Evolutionary conservation across 345 rosid genomes (phyloP).

Genomic region (Linum usitatissimum): DNA sequence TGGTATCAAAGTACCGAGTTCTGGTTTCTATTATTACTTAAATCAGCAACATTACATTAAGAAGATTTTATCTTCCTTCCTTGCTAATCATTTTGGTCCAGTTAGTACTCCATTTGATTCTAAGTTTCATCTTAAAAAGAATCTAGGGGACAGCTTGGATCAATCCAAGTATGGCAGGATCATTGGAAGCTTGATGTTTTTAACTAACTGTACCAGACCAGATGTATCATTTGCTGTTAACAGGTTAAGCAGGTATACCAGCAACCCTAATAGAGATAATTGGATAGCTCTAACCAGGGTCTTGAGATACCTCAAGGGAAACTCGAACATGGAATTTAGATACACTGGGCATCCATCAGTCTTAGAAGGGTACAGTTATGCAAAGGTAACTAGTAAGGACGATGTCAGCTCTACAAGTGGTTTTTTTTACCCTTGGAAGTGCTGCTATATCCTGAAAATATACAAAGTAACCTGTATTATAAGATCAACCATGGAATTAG

Average conservation of each 20-base stretch:
- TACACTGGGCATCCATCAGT: neutral
- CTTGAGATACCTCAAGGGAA: neutral
- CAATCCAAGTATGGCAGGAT: too few species aligned
- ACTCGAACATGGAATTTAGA: too few species aligned
- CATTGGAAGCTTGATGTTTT: too few species aligned
- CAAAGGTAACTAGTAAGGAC: constrained; percentile 6
- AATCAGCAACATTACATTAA: neutral
- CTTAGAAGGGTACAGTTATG: constrained; percentile 2
- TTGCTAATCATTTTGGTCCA: neutral
- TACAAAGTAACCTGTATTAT: neutral
- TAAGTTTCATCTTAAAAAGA: too few species aligned
- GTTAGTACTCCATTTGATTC: neutral
- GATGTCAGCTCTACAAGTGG: neutral
- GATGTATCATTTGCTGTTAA: neutral
- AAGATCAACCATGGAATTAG: neutral
- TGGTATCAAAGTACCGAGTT: too few species aligned
- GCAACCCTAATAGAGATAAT: neutral
- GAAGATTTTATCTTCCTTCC: neutral
- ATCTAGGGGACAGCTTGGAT: too few species aligned
- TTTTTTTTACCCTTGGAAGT: neutral
- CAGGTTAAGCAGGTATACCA: constrained; percentile 1
- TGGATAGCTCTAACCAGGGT: neutral
- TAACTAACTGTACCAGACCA: constrained; percentile 1
- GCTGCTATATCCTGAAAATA: constrained; percentile 4
- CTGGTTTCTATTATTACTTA: neutral